These are phyloP conservation scores for Luzula sylvatica DNA, from an alignment of 176 grass and related monocot genomes.

Conservation along the genomic window DNA sequence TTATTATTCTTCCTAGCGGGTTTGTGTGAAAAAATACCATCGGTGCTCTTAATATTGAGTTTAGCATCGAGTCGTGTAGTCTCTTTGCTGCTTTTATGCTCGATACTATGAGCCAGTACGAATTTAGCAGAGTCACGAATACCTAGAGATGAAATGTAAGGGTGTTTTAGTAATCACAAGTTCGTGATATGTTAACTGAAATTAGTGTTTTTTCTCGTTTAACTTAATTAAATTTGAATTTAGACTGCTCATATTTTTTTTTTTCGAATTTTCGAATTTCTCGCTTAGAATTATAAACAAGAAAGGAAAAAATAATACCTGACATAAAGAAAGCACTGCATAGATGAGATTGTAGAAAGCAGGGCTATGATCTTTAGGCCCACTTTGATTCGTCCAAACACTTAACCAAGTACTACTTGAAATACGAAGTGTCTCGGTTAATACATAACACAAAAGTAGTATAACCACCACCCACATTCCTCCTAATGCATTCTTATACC, in stretches of 20 bases:
- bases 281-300: no score
- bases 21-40: conserved; percentile 99
- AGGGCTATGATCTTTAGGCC: conserved; percentile 45
- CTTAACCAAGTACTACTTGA: conserved; percentile 98
- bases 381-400: conserved; percentile 89
- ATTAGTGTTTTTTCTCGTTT: no score
- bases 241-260: no score
- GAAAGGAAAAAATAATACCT: no score
- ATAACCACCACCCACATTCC: conserved; percentile 74
- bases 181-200: no score
- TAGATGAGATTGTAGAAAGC: conserved; percentile 93
- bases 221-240: no score
- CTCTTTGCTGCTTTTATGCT: conserved; percentile 74
- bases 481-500: conserved; percentile 93
- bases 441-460: conserved; percentile 59
- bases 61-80: conserved; percentile 87
- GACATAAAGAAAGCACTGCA: conserved; percentile 68
- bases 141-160: no score
- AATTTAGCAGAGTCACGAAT: conserved; percentile 64
- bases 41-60: conserved; percentile 90
- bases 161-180: no score
- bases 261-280: no score
- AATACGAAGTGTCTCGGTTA: conserved; percentile 85
- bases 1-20: conserved; percentile 97
- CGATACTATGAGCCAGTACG: conserved; percentile 81